These are phyloP conservation scores for Hamamelis virginiana DNA, from an alignment of 164 flowering plant genomes.

Conservation along the genomic window DNA sequence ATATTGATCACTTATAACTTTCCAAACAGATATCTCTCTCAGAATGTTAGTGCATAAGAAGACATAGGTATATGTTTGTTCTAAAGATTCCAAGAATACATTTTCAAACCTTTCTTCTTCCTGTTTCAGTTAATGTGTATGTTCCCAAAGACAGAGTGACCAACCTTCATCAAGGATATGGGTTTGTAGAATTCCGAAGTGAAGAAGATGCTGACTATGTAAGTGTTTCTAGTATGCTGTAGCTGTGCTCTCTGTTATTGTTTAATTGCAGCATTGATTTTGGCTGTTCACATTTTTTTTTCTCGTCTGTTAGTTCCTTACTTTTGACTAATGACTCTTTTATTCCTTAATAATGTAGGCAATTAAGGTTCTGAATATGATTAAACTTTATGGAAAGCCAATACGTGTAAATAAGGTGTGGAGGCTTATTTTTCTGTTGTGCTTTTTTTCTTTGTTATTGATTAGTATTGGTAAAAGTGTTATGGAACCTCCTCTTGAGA, in stretches of 20 bases:
- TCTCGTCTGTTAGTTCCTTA: neutral
- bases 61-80: neutral
- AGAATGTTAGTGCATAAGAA: neutral
- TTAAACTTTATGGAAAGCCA: constrained; percentile 94
- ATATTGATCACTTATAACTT: neutral
- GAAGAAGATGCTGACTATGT: constrained; percentile 98
- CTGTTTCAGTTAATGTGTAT: constrained; percentile 83
- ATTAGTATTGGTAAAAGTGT: too few relatives aligned
- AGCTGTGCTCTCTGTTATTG: too few relatives aligned
- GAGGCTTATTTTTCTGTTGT: constrained; percentile 2
- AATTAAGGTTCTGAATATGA: constrained; percentile 95
- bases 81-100: neutral
- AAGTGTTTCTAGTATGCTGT: constrained; percentile 23
- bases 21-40: neutral
- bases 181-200: constrained; percentile 93
- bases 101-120: neutral
- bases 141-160: constrained; percentile 99
- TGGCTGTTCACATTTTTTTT: neutral
- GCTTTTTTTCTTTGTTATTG: too few relatives aligned
- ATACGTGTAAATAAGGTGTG: constrained; percentile 95
- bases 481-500: neutral
- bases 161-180: constrained; percentile 95
- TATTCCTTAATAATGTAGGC: constrained; percentile 53
- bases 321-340: neutral
- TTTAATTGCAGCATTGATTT: neutral